These are phyloP conservation scores for Athelia sp. DNA, from an alignment of 1,284 basidiomycete genomes.

Conservation along the genomic window DNA sequence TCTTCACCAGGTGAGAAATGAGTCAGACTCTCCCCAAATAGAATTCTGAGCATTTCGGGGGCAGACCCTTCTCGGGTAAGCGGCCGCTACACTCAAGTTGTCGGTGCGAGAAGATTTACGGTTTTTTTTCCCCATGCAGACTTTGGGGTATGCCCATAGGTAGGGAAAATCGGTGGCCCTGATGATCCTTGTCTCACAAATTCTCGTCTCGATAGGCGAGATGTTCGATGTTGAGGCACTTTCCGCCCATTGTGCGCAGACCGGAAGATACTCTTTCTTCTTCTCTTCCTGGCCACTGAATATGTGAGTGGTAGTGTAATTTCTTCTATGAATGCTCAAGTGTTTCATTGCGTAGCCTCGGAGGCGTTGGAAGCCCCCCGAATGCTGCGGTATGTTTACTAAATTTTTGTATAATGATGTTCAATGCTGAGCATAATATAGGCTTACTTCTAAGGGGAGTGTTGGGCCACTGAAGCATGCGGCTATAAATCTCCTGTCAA, in stretches of 20 bases:
- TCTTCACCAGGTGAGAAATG: conserved; percentile 50
- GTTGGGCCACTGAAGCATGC: too few species aligned
- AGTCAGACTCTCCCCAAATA: not conserved
- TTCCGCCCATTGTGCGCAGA: conserved; percentile 49
- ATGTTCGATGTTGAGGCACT: conserved; percentile 66
- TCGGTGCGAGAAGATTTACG: not conserved
- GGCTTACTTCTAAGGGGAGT: conserved; percentile 7
- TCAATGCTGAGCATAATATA: not conserved
- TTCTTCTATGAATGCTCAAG: not conserved
- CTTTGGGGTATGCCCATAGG: conserved; percentile 73
- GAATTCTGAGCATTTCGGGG: conserved; percentile 51
- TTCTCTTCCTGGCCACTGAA: conserved; percentile 71
- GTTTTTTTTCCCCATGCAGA: conserved; percentile 23
- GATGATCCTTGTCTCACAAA: conserved; percentile 1
- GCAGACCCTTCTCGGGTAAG: conserved; percentile 62
- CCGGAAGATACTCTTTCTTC: conserved; percentile 64
- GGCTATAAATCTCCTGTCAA: too few species aligned
- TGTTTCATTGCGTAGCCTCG: conserved; percentile 36
- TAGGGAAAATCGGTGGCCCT: conserved; percentile 16
- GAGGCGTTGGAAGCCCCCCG: conserved; percentile 61
- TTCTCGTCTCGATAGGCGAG: conserved; percentile 38
- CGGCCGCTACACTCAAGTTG: conserved; percentile 1
- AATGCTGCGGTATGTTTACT: conserved; percentile 58
- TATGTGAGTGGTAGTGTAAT: conserved; percentile 42
- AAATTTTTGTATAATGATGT: not conserved